These are phyloP conservation scores for Flaveria robusta DNA, from an alignment of 129 eudicot genomes.

Conservation along the genomic window DNA sequence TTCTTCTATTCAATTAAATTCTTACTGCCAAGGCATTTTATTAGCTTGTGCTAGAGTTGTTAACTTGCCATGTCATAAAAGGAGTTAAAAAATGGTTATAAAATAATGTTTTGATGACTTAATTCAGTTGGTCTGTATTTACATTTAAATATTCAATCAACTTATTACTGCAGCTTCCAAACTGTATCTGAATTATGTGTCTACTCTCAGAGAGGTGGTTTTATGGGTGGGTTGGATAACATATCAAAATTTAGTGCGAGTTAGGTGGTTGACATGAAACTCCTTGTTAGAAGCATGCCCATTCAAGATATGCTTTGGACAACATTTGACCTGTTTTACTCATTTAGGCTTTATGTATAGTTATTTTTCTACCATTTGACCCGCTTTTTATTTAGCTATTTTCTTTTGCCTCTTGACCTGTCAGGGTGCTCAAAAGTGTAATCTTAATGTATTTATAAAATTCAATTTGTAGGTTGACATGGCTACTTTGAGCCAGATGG, in stretches of 20 bases:
- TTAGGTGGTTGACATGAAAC: not conserved
- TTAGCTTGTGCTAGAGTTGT: constrained; percentile 4
- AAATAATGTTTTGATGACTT: not conserved
- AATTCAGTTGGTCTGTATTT: not conserved
- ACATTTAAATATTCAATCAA: not conserved
- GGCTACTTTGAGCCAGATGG: constrained; percentile 85
- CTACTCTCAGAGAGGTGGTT: not conserved
- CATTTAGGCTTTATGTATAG: not conserved
- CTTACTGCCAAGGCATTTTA: not conserved
- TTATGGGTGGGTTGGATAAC: constrained; percentile 3
- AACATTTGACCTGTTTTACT: not conserved
- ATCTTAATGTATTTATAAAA: not conserved
- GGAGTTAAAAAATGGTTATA: not conserved
- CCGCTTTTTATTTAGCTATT: not conserved
- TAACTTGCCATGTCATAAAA: not conserved
- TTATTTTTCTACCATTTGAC: not conserved
- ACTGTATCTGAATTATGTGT: not conserved
- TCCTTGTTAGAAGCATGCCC: not conserved
- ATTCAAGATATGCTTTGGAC: not conserved
- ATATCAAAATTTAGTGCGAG: not conserved
- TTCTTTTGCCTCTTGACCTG: not conserved
- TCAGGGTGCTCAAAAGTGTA: not conserved
- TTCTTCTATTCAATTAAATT: not conserved
- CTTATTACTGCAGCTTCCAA: not conserved
- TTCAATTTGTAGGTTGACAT: constrained; percentile 70